A percentile compares a stretch with the other conserved stretches of the same genome.
These are phyloP conservation scores for Apodospora peruviana DNA, from an alignment of 495 filamentous ascomycete genomes.

Conservation along the genomic window DNA sequence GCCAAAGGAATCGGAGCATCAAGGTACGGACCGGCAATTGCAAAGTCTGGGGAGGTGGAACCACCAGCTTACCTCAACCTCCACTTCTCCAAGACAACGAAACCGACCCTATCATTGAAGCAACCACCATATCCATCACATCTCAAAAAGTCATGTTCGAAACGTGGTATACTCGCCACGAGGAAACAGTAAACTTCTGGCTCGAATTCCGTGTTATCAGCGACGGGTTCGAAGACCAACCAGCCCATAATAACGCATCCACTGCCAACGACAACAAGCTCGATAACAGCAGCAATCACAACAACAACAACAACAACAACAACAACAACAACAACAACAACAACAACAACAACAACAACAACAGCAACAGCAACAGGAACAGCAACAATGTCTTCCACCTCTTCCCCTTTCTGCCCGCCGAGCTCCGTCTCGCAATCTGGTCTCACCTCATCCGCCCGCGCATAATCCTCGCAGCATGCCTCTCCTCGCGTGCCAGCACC, in stretches of 20 bases:
- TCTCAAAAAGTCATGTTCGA: constrained; percentile 13
- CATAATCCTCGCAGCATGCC: constrained; percentile 28
- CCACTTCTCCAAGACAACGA: too few relatives aligned
- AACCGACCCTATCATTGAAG: too few relatives aligned
- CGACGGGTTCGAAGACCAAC: constrained; percentile 24
- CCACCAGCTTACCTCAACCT: too few relatives aligned
- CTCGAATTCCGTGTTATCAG: constrained; percentile 33
- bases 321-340: constrained; percentile 5
- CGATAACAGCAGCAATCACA: too few relatives aligned
- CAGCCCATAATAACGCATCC: background rate
- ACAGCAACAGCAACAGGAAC: too few relatives aligned
- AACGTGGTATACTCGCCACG: constrained; percentile 7
- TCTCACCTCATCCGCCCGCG: constrained; percentile 33
- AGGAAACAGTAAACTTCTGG: constrained; percentile 23
- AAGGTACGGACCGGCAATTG: too few relatives aligned
- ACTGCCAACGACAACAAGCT: constrained; percentile 7
- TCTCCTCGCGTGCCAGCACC: constrained; percentile 15
- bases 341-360: too few relatives aligned
- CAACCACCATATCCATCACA: too few relatives aligned
- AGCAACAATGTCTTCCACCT: too few relatives aligned
- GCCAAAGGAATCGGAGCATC: too few relatives aligned
- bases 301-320: background rate
- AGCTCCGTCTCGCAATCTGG: constrained; percentile 46
- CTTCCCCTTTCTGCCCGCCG: constrained; percentile 36
- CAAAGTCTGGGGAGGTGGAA: too few relatives aligned